Evolutionary conservation across 257 asterid species (phyloP).

Genomic region (Nicotiana paniculata): DNA sequence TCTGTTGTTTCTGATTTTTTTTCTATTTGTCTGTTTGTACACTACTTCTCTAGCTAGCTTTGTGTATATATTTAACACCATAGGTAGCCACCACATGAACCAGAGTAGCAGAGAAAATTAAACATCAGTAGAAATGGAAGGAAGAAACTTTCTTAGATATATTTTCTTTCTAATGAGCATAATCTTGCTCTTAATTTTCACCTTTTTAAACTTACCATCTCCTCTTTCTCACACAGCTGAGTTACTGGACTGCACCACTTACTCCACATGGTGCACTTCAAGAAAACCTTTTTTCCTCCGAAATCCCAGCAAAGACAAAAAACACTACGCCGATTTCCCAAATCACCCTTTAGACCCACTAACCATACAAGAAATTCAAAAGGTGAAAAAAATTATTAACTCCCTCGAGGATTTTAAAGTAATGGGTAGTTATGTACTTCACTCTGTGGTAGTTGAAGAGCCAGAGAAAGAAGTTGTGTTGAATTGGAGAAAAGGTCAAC

Average conservation of each 20-base stretch:
- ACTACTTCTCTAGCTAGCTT: neutral
- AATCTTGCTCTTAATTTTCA: slow-evolving; percentile 41
- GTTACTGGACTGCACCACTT: slow-evolving; percentile 35
- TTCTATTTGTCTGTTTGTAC: neutral
- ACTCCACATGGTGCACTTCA: slow-evolving; percentile 52
- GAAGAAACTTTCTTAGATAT: slow-evolving; percentile 36
- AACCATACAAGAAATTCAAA: slow-evolving; percentile 49
- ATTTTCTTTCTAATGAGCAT: slow-evolving; percentile 33
- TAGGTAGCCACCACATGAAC: neutral
- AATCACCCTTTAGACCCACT: slow-evolving; percentile 93
- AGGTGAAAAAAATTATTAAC: slow-evolving; percentile 28
- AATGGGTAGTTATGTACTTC: slow-evolving; percentile 47
- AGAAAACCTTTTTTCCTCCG: slow-evolving; percentile 36
- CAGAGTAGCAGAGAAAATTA: neutral
- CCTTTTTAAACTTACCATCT: slow-evolving; percentile 43
- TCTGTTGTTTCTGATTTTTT: too few relatives aligned
- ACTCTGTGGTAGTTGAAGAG: slow-evolving; percentile 69
- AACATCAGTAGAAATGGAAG: slow-evolving; percentile 34
- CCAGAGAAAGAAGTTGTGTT: slow-evolving; percentile 57
- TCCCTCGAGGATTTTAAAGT: slow-evolving; percentile 30
- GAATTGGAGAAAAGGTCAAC: slow-evolving; percentile 54
- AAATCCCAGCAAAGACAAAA: slow-evolving; percentile 20
- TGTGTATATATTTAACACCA: neutral
- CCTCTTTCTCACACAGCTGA: slow-evolving; percentile 34
- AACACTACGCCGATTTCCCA: slow-evolving; percentile 47